Conservation (phyloP, 2,329 filamentous ascomycete species). For the Fusarium fujikuroi region DNA sequence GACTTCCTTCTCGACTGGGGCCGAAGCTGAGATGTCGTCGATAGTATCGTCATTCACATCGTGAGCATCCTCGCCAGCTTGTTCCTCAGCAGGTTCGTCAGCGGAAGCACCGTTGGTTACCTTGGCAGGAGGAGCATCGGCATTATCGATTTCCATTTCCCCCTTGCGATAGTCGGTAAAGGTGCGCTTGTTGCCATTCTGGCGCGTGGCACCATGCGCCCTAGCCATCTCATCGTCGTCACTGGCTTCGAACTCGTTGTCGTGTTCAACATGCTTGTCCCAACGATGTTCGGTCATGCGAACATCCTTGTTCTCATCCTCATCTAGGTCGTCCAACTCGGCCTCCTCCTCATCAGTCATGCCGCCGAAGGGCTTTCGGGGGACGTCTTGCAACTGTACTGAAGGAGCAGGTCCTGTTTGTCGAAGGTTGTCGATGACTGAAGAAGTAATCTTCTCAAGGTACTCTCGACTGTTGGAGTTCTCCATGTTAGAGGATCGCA, state of each 20-base stretch:
- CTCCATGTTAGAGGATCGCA: slow-evolving; percentile 87
- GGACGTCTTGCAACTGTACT: slow-evolving; percentile 87
- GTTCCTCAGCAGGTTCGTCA: slow-evolving; percentile 46
- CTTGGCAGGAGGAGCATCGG: slow-evolving; percentile 52
- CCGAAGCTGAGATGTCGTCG: slow-evolving; percentile 54
- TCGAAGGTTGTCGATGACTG: slow-evolving; percentile 85
- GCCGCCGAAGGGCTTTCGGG: slow-evolving; percentile 68
- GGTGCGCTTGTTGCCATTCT: slow-evolving; percentile 60
- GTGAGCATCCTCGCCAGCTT: slow-evolving; percentile 47
- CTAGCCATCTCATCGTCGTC: slow-evolving; percentile 86
- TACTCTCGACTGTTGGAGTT: slow-evolving; percentile 89
- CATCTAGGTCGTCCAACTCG: slow-evolving; percentile 76
- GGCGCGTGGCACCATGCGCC: slow-evolving; percentile 74
- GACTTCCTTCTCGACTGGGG: slow-evolving; percentile 43
- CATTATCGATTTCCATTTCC: slow-evolving; percentile 53
- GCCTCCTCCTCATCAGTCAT: slow-evolving; percentile 75
- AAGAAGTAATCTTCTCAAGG: slow-evolving; percentile 81
- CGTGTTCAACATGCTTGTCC: slow-evolving; percentile 80
- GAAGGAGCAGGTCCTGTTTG: slow-evolving; percentile 89
- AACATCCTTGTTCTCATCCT: slow-evolving; percentile 85
- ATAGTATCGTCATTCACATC: slow-evolving; percentile 56
- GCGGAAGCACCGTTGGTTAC: slow-evolving; percentile 46
- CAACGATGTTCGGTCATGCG: slow-evolving; percentile 84
- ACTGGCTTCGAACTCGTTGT: slow-evolving; percentile 86
- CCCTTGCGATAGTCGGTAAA: slow-evolving; percentile 64